Percentiles rank a stretch among this genome's conserved stretches.
phyloP scores from a whole-genome alignment of 163 green algal genomes.

The Prototheca wickerhamii region DNA sequence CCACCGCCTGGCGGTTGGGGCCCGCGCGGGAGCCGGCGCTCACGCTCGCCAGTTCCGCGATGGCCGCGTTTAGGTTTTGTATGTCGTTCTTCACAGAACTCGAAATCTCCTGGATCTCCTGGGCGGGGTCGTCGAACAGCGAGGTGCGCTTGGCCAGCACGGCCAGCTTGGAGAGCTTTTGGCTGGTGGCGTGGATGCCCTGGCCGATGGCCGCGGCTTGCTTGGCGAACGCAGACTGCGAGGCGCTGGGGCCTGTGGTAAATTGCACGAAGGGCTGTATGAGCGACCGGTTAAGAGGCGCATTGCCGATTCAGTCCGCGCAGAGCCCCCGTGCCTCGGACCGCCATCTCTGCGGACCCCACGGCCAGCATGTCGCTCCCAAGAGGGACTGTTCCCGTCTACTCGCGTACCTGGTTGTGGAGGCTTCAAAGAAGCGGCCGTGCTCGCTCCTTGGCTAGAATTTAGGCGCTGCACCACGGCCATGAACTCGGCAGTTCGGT shows the following conservation, averaged over 20 bases:
- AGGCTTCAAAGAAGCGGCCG: background rate
- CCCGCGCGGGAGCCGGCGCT: slow-evolving; percentile 9
- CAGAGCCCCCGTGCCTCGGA: too few relatives aligned
- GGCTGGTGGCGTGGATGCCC: slow-evolving; percentile 81
- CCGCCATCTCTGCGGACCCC: too few relatives aligned
- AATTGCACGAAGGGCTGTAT: background rate
- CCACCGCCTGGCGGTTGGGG: slow-evolving; percentile 36
- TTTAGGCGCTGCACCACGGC: slow-evolving; percentile 2
- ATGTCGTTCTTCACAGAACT: slow-evolving; percentile 93
- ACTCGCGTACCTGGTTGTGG: background rate
- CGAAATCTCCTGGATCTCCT: slow-evolving; percentile 88
- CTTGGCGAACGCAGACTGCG: slow-evolving; percentile 75
- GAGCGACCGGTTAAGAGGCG: too few relatives aligned
- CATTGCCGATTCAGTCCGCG: too few relatives aligned
- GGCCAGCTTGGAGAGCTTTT: slow-evolving; percentile 85
- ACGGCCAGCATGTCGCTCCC: too few relatives aligned
- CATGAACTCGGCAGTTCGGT: slow-evolving; percentile 3
- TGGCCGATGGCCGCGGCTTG: slow-evolving; percentile 77
- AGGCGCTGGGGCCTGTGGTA: background rate
- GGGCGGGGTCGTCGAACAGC: slow-evolving; percentile 94
- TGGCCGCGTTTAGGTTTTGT: slow-evolving; percentile 74
- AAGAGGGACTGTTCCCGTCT: too few relatives aligned
- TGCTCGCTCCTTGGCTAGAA: background rate
- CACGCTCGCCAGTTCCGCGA: slow-evolving; percentile 77
- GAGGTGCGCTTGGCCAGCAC: slow-evolving; percentile 91